Conservation (phyloP, 2,329 filamentous ascomycete genomes). For the Sporothrix euskadiensis region DNA sequence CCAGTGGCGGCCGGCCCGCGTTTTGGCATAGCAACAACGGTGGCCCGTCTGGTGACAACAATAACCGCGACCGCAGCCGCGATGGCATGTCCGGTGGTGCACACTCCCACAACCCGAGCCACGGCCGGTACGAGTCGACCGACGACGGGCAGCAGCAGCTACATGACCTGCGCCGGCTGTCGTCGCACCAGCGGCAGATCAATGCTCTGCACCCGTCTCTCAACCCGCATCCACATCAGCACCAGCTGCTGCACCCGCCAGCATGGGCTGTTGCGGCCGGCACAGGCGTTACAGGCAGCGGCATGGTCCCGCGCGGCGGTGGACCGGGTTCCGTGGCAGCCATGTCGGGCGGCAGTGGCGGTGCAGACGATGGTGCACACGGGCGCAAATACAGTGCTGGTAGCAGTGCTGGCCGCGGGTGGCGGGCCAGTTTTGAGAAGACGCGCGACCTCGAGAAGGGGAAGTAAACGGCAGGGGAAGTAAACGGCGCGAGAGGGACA, state of each 20-base stretch:
- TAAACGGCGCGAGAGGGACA: neutral
- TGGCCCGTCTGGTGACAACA: neutral
- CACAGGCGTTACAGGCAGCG: neutral
- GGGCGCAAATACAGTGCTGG: constrained; percentile 18
- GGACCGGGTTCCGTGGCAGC: neutral
- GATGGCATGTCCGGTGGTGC: constrained; percentile 4
- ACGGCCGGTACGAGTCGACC: constrained; percentile 13
- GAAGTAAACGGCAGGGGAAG: neutral
- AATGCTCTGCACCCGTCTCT: neutral
- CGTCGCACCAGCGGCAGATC: neutral
- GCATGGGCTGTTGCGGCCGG: constrained; percentile 7
- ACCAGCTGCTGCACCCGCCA: constrained; percentile 18
- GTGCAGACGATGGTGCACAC: neutral
- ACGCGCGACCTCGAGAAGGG: constrained; percentile 28
- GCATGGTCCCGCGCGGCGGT: neutral
- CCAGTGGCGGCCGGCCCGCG: neutral
- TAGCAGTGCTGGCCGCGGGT: constrained; percentile 20
- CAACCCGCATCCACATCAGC: neutral
- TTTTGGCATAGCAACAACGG: neutral
- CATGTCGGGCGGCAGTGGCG: neutral
- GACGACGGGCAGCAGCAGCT: constrained; percentile 22
- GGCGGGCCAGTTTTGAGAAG: constrained; percentile 22
- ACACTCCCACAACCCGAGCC: neutral
- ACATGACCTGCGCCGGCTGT: constrained; percentile 9
- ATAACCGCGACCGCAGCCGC: neutral